Conservation (phyloP, 306 rosid genomes). For the Comarum palustre region DNA sequence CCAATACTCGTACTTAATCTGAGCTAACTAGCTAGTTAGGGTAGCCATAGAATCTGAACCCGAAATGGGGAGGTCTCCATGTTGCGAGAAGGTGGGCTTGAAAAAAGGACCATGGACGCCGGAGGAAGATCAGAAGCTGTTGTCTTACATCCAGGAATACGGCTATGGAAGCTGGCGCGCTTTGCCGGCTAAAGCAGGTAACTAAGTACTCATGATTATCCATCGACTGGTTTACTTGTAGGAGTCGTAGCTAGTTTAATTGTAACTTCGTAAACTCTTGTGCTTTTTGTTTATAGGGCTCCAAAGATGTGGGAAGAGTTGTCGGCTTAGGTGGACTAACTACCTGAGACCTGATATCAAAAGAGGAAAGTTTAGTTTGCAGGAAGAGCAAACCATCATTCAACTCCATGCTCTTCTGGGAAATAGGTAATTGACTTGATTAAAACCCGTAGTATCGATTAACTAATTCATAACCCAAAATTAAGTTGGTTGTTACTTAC, state of each 20-base stretch:
- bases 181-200: slow-evolving; percentile 94
- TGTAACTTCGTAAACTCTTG: not conserved
- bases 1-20: not conserved
- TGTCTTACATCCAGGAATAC: slow-evolving; percentile 76
- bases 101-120: slow-evolving; percentile 99
- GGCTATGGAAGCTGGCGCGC: slow-evolving; percentile 99
- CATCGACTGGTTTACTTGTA: not conserved
- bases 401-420: slow-evolving; percentile 98
- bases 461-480: not conserved
- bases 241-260: not conserved
- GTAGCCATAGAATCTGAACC: not conserved
- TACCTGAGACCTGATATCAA: slow-evolving; percentile 95
- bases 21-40: not conserved
- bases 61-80: slow-evolving; percentile 93
- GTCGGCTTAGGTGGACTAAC: slow-evolving; percentile 93
- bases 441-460: not conserved
- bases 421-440: slow-evolving; percentile 50
- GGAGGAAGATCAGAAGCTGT: slow-evolving; percentile 92
- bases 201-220: not conserved
- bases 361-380: slow-evolving; percentile 95
- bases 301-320: slow-evolving; percentile 95
- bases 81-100: slow-evolving; percentile 91
- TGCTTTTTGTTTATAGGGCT: slow-evolving; percentile 48
- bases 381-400: slow-evolving; percentile 91
- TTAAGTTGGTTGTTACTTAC: not conserved